Conservation (phyloP, 805 yeast species). For the Kodamaea restingae region DNA sequence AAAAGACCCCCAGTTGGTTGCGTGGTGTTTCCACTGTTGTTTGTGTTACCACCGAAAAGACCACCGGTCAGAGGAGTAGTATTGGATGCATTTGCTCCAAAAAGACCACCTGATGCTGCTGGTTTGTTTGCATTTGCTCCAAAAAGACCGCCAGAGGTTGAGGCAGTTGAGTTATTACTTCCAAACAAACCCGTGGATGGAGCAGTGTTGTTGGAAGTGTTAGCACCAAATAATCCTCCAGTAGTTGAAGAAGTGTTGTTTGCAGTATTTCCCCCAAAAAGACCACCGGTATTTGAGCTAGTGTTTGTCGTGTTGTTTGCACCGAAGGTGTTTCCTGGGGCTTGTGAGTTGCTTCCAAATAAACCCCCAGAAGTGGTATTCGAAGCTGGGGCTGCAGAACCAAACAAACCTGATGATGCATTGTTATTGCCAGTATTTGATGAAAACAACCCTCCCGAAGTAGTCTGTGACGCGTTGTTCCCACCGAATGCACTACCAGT, state of each 20-base stretch:
- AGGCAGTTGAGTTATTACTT: neutral
- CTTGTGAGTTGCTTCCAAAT: slow-evolving; percentile 5
- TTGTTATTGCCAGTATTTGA: slow-evolving; percentile 1
- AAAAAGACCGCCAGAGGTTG: slow-evolving; percentile 4
- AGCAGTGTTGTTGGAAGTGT: slow-evolving; percentile 2
- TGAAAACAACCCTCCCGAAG: slow-evolving; percentile 4
- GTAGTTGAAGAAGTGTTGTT: neutral
- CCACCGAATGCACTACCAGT: neutral
- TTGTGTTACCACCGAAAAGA: slow-evolving; percentile 6
- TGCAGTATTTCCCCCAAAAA: slow-evolving; percentile 8
- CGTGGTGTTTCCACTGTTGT: slow-evolving; percentile 1
- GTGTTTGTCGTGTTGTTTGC: neutral
- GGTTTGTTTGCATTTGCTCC: slow-evolving; percentile 2
- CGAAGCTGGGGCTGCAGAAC: neutral
- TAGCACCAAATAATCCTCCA: slow-evolving; percentile 7
- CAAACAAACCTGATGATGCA: slow-evolving; percentile 2
- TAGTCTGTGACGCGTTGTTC: neutral
- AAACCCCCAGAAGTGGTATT: neutral
- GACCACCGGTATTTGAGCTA: slow-evolving; percentile 2
- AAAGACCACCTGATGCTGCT: slow-evolving; percentile 5
- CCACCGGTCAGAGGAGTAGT: slow-evolving; percentile 5
- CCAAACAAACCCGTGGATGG: too few species aligned
- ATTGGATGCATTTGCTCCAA: slow-evolving; percentile 5
- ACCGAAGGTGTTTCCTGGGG: slow-evolving; percentile 1
- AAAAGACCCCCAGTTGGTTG: slow-evolving; percentile 5